Conservation (phyloP, 306 rosid species). For the Astragalus glycyphyllos region DNA sequence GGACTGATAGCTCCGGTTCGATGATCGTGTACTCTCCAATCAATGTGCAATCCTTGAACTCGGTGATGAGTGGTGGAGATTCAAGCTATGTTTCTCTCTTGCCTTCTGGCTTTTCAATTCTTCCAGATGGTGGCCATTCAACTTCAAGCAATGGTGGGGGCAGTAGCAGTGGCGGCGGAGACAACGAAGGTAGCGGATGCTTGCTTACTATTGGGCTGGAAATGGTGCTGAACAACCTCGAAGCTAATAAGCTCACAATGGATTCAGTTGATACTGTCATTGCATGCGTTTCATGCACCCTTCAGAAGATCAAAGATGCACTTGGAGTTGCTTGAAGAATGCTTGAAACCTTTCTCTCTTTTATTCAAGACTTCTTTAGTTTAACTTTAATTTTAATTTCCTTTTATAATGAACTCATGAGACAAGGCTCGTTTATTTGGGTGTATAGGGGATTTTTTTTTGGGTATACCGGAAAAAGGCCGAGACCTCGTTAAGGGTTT, state of each 20-base stretch:
- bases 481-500: conserved; percentile 22
- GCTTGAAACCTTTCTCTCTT: background rate
- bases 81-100: conserved; percentile 63
- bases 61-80: conserved; percentile 71
- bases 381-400: background rate
- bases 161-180: background rate
- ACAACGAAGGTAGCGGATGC: conserved; percentile 49
- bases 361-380: background rate
- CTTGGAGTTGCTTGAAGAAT: conserved; percentile 49
- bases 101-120: conserved; percentile 83
- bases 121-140: conserved; percentile 57
- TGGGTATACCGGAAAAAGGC: conserved; percentile 21
- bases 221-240: conserved; percentile 56
- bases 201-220: conserved; percentile 76
- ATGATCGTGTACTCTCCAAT: conserved; percentile 78
- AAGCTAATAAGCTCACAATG: conserved; percentile 57
- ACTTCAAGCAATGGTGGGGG: conserved; percentile 6
- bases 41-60: conserved; percentile 54
- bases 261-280: conserved; percentile 70
- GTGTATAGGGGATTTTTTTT: conserved; percentile 37
- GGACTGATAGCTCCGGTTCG: conserved; percentile 71
- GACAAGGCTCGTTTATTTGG: background rate
- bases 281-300: conserved; percentile 63
- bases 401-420: background rate
- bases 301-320: conserved; percentile 72